Percentiles rank a stretch among this genome's conserved stretches.
Evolutionary conservation across 2,329 filamentous ascomycete genomes (phyloP).

Genomic region (Pseudogymnoascus sp.): DNA sequence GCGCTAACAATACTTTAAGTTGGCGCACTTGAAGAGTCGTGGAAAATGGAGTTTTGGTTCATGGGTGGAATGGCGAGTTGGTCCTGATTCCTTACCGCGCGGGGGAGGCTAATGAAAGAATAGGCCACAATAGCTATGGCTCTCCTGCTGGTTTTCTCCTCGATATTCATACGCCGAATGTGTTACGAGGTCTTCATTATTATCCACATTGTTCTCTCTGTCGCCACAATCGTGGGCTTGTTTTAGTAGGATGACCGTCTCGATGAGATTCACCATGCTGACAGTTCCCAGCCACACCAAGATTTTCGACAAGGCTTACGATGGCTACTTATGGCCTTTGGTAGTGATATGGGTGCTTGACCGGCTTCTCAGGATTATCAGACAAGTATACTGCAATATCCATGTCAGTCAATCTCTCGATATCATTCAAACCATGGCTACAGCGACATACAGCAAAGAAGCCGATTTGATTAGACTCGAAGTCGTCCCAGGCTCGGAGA

Average conservation of each 20-base stretch:
- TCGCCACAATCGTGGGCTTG: slow-evolving; percentile 41
- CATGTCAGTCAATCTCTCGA: slow-evolving; percentile 25
- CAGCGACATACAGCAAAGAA: slow-evolving; percentile 34
- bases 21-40: slow-evolving; percentile 7
- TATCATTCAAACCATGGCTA: slow-evolving; percentile 29
- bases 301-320: slow-evolving; percentile 40
- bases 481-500: slow-evolving; percentile 29
- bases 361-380: slow-evolving; percentile 34
- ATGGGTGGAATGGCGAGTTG: slow-evolving; percentile 28
- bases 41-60: slow-evolving; percentile 32
- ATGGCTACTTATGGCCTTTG: slow-evolving; percentile 41
- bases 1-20: background rate
- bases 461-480: slow-evolving; percentile 40
- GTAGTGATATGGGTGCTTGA: slow-evolving; percentile 41
- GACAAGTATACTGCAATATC: slow-evolving; percentile 36
- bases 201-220: slow-evolving; percentile 42
- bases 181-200: slow-evolving; percentile 43
- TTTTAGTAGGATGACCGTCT: slow-evolving; percentile 31
- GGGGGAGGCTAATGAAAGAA: slow-evolving; percentile 6
- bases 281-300: slow-evolving; percentile 32
- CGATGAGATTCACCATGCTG: background rate
- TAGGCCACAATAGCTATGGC: slow-evolving; percentile 32
- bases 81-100: background rate
- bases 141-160: slow-evolving; percentile 34
- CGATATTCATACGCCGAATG: slow-evolving; percentile 25